Evolutionary conservation across 208 protist genomes (phyloP).

Genomic region (Trypanosoma boissoni): DNA sequence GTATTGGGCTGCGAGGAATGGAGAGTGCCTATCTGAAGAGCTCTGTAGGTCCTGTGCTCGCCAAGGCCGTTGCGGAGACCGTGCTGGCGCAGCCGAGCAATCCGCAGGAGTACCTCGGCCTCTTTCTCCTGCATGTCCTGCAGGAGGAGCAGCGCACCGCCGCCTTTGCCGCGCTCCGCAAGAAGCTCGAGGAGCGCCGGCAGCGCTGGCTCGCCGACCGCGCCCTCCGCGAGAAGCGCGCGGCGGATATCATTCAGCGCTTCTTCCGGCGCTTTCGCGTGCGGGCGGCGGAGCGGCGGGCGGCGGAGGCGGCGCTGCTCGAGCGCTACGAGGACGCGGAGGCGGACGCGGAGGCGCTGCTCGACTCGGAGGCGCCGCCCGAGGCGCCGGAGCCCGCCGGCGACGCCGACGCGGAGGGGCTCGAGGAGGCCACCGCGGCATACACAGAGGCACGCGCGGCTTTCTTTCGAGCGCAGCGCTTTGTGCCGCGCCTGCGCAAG

Average conservation of each 20-base stretch:
- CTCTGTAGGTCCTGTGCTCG: slow-evolving; percentile 73
- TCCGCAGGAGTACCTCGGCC: slow-evolving; percentile 89
- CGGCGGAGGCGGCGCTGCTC: slow-evolving; percentile 43
- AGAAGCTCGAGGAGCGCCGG: slow-evolving; percentile 44
- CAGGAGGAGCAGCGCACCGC: slow-evolving; percentile 68
- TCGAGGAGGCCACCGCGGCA: slow-evolving; percentile 39
- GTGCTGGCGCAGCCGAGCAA: slow-evolving; percentile 83
- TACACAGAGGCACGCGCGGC: slow-evolving; percentile 43
- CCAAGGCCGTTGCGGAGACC: slow-evolving; percentile 88
- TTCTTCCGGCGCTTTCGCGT: slow-evolving; percentile 44
- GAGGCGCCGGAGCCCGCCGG: slow-evolving; percentile 12
- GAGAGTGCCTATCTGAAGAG: slow-evolving; percentile 89
- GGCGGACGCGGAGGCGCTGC: slow-evolving; percentile 66
- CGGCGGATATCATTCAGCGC: slow-evolving; percentile 74
- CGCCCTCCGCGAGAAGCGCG: slow-evolving; percentile 56
- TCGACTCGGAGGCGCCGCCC: slow-evolving; percentile 28
- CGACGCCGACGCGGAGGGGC: slow-evolving; percentile 16
- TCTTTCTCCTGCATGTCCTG: slow-evolving; percentile 84
- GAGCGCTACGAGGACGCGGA: slow-evolving; percentile 54
- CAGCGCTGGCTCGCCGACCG: slow-evolving; percentile 55
- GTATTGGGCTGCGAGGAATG: no score
- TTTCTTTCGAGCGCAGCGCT: slow-evolving; percentile 73
- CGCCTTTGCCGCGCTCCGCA: slow-evolving; percentile 22
- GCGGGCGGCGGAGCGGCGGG: slow-evolving; percentile 32
- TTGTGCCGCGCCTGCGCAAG: slow-evolving; percentile 67